These are phyloP conservation scores for Termitomyces sp. DNA, from an alignment of 768 basidiomycete species.

Conservation along the genomic window DNA sequence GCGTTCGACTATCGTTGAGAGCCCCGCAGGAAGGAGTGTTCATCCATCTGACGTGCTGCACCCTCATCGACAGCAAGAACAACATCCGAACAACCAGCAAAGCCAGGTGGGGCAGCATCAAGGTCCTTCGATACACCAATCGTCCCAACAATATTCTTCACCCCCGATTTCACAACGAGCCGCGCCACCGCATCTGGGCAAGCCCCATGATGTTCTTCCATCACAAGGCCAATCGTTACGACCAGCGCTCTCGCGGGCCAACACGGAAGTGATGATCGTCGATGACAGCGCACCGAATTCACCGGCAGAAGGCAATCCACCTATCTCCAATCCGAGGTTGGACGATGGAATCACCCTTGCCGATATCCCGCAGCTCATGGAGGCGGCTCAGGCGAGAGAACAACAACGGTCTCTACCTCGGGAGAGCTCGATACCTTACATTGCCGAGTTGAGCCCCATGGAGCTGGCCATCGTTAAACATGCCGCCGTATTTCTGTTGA, in stretches of 20 bases:
- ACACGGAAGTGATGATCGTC: slow-evolving; percentile 85
- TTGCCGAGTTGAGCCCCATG: slow-evolving; percentile 78
- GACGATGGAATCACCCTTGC: slow-evolving; percentile 90
- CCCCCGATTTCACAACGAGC: slow-evolving; percentile 23
- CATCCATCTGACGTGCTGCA: slow-evolving; percentile 60
- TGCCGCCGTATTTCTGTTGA: slow-evolving; percentile 76
- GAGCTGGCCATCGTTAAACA: slow-evolving; percentile 92
- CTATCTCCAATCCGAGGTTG: slow-evolving; percentile 21
- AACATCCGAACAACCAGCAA: slow-evolving; percentile 26
- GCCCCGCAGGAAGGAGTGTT: slow-evolving; percentile 83
- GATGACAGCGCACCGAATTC: slow-evolving; percentile 76
- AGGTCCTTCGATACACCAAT: slow-evolving; percentile 22
- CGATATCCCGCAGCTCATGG: slow-evolving; percentile 90
- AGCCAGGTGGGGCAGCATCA: slow-evolving; percentile 32
- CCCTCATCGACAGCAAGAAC: slow-evolving; percentile 42
- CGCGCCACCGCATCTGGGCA: slow-evolving; percentile 32
- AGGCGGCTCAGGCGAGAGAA: slow-evolving; percentile 86
- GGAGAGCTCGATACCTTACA: slow-evolving; percentile 72
- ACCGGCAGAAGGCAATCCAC: slow-evolving; percentile 45
- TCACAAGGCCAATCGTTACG: slow-evolving; percentile 50
- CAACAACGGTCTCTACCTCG: slow-evolving; percentile 81
- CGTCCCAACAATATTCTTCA: slow-evolving; percentile 22
- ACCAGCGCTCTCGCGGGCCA: slow-evolving; percentile 70
- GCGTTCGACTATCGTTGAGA: slow-evolving; percentile 93
- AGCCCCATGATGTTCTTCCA: slow-evolving; percentile 27